phyloP scores from a whole-genome alignment of 2,329 filamentous ascomycete genomes.

The Nemania diffusa region DNA sequence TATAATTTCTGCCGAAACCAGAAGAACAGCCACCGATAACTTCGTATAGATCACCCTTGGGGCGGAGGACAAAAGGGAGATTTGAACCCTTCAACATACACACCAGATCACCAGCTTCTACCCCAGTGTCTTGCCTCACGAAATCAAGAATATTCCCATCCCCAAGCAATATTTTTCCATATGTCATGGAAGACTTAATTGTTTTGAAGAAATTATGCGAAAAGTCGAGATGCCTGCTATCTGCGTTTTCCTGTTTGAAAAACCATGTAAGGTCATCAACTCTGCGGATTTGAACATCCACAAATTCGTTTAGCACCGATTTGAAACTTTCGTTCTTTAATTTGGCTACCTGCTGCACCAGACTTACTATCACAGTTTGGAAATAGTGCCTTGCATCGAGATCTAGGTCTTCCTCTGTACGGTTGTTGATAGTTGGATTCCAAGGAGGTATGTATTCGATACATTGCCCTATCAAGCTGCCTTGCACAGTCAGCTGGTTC shows the following conservation, averaged over 20 bases:
- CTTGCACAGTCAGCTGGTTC: not conserved
- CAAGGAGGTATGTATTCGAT: conserved; percentile 3
- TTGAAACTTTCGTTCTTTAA: not conserved
- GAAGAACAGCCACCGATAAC: not conserved
- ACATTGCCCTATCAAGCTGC: conserved; percentile 1
- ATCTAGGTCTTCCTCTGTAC: not conserved
- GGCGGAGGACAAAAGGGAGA: not conserved
- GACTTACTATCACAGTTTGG: not conserved
- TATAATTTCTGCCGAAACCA: not conserved
- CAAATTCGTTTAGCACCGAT: not conserved
- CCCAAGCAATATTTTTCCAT: not conserved
- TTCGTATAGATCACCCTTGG: not conserved
- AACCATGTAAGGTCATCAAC: not conserved
- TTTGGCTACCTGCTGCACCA: not conserved
- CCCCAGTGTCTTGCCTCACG: not conserved
- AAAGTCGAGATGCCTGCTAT: not conserved
- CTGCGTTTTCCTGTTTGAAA: not conserved
- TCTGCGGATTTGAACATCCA: not conserved
- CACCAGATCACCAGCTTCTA: not conserved
- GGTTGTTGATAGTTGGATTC: conserved; percentile 3
- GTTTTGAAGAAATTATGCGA: not conserved
- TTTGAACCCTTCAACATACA: not conserved
- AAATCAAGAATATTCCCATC: not conserved
- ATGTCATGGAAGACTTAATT: not conserved
- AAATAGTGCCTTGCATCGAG: conserved; percentile 3